Evolutionary conservation across 2,329 filamentous ascomycete genomes (phyloP), one percentile per base, ranked within the genome.

Genomic region (Colletotrichum nymphaeae): DNA sequence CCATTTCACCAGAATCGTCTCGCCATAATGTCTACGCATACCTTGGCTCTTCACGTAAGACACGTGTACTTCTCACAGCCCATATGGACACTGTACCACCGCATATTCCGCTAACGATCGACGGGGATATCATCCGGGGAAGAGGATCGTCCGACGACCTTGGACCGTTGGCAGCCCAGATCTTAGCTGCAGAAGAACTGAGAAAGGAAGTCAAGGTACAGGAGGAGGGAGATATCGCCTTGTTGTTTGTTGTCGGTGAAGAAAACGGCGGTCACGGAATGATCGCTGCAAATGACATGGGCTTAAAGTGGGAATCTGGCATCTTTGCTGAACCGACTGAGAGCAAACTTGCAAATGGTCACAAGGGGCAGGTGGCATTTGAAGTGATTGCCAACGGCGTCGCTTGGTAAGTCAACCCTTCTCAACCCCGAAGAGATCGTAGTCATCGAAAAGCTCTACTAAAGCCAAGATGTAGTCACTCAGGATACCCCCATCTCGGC

Each of bases 21-120:
- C 79, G 82, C 14, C 78, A 81, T 68, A 84, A 84, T 76, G 78
- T 84, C 68, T 83, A 83, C 76, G 83, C 83, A 9, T 84, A 83
- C 74, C 75, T 84, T 5, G 81, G 81, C 4, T 72, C 75, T 46
- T 60, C 74, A 19, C 77, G 79, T 30, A 76, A 79, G 46, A 78
- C 80, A 4, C 77, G 82, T 16, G 77, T 81, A 24, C 79, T 81
- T 28, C 77, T 83, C 22, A 81, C 81, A 6, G 77, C 79, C 1
- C 81, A 83, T 74, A 81, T 83, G 78, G 81, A 83, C 63, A 83
- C 81, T 9, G 85, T 87, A 4, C 86, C 88, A 1, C 88, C 88
- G 0, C 88, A 85, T 77, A 88, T 87, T 77, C 87, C 87, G 0
- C 88, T 89, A 76, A 84, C 84, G 49, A 76, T 81, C 14, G 78